Base-by-base conservation (phyloP, 805 yeast species). In the Metschnikowia reukaufii region DNA sequence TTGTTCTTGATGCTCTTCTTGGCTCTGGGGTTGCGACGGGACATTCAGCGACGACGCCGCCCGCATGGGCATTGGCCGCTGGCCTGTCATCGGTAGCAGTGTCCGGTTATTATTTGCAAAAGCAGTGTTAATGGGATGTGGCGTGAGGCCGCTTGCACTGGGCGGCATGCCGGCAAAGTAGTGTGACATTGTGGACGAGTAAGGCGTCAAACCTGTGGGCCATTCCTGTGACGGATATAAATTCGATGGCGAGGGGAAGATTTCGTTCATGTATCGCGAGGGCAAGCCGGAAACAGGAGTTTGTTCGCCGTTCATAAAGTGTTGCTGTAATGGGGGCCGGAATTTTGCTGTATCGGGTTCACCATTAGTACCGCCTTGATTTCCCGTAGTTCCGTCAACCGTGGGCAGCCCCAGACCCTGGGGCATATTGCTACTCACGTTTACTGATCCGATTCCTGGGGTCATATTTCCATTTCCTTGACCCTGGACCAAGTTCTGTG, bases 241-340 rank as follows among this genome's bases (percentile, higher is more conserved):
- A 51, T 79, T 85, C n/a, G 83, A 78, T 0, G 96, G 96, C 5
- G 92, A 85, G 25, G 90, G 91, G 57, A 88, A 81, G 60, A 84
- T 70, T 56, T 87, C 95, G 48, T 77, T 77, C 35, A 86, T 81
- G 56, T 82, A 87, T 42, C 86, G 73, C 2, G 87, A 79, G 2
- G 95, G 91, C 19, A 87, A 67, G 0, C 82, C 83, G 6, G 85
- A 84, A 2, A 85, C 64, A 3, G 91, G 88, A 0, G 90, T 82
- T 50, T 84, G 89, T 33, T 84, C 89, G 10, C 84, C 71, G 20
- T 58, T 61, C 39, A 37, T 25, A 42, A 55, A 50, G 33, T 55
- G 40, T 37, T 48, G 53, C 45, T 46, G 57, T 31, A 54, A 36
- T 15, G 58, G 55, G 19, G 58, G 57, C 37, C 45, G 52, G 42